Base-by-base conservation (phyloP, 495 filamentous ascomycete species). In the Daldinia caldariorum region DNA sequence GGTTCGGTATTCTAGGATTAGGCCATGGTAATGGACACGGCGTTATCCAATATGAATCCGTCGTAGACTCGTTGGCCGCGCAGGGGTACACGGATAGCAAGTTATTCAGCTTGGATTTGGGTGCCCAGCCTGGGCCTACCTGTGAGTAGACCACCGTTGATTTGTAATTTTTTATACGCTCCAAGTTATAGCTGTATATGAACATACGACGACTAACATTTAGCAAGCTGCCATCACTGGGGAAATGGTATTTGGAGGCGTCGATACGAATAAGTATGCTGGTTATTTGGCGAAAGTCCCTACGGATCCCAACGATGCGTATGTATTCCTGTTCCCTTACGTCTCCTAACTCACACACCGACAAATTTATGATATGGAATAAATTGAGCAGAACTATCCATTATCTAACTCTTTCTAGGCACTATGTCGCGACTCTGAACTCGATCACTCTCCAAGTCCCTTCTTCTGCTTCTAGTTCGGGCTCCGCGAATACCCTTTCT, bases 221-320 rank as follows among this genome's bases (percentile, higher is more conserved):
- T 53, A 77, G 79, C 65, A 68, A 67, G 70, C 63, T 6, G 67
- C 58, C 41, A 80, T 80, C 41, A 88, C 86, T 4, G 92, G 91
- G 49, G 85, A 89, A 22, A 89, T 96, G 66, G 84, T 94, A 34
- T 96, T 96, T 67, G 92, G 92, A 18, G 92, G 92, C 35, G 88
- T 96, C 39, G 88, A 96, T 74, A 90, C 87, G 1, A 87, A 83
- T 51, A 94, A 92, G 69, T 95, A 88, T 74, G 80, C 81, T 16
- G 92, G 91, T 32, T 35, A 78, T 1, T 83, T 96, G 2, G 77
- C 63, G 32, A 81, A 79, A 22, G 71, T 83, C 8, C 80, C 80
- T 37, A 82, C 78, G 26, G 74, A 80, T 37, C 77, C 76, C 35
- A 59, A 55, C 35, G 72, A 77, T 34, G 60, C 69, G 75, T 77